phyloP scores from a whole-genome alignment of 139 green algal genomes.

The Tetradesmus obliquus region DNA sequence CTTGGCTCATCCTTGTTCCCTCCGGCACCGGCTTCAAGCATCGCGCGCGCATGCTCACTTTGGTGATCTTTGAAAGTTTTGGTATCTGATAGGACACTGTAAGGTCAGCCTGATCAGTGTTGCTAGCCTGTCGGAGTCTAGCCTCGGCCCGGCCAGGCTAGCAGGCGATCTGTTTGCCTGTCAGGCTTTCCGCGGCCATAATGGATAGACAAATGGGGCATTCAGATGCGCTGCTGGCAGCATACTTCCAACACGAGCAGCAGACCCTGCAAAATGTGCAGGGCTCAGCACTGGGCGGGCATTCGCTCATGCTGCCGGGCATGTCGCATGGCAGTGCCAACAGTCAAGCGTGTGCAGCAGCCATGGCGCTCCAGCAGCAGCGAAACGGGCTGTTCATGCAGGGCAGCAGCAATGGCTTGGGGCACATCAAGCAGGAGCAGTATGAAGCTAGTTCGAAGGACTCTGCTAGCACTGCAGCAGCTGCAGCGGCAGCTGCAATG shows the following conservation, averaged over 20 bases:
- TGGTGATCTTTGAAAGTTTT: neutral
- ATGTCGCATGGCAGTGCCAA: neutral
- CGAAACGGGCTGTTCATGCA: neutral
- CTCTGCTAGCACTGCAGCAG: neutral
- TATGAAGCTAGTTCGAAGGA: neutral
- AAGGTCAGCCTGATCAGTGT: neutral
- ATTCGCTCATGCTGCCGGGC: neutral
- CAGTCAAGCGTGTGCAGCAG: neutral
- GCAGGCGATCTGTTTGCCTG: neutral
- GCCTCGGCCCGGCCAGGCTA: neutral
- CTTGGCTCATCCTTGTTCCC: neutral
- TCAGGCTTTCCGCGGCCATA: neutral
- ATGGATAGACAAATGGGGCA: slow-evolving; percentile 9
- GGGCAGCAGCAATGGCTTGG: neutral
- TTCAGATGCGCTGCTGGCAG: neutral
- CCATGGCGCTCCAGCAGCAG: slow-evolving; percentile 1
- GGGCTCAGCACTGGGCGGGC: neutral
- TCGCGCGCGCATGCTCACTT: neutral
- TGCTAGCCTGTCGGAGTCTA: neutral
- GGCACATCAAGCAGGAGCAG: neutral
- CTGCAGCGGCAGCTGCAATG: neutral
- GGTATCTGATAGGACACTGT: neutral
- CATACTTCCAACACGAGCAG: neutral
- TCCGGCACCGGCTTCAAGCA: neutral
- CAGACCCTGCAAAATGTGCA: neutral